Conservation (phyloP, 2,329 filamentous ascomycete genomes). For the Colletotrichum aenigma region DNA sequence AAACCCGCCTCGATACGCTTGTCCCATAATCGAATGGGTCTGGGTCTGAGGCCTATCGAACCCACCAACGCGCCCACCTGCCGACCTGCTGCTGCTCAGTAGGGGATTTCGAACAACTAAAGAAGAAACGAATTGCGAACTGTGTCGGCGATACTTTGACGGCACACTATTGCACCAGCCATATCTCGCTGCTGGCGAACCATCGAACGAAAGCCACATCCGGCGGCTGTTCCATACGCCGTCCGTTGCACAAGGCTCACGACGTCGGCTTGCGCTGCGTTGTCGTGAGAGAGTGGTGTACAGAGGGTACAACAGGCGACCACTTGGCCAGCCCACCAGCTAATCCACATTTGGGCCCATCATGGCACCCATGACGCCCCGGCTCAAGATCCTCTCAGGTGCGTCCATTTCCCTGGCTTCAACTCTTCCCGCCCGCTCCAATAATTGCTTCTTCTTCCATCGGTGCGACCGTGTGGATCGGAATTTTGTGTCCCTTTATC, state of each 20-base stretch:
- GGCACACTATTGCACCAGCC: background rate
- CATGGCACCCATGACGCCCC: constrained; percentile 65
- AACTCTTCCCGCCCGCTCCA: constrained; percentile 14
- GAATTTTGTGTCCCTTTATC: constrained; percentile 28
- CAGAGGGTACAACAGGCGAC: constrained; percentile 17
- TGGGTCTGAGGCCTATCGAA: constrained; percentile 18
- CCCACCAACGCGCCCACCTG: constrained; percentile 17
- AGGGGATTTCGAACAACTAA: background rate
- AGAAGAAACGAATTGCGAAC: background rate
- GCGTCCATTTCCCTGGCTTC: constrained; percentile 39
- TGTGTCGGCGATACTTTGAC: background rate
- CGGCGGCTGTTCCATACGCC: constrained; percentile 9
- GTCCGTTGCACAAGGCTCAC: constrained; percentile 5
- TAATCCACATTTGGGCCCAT: constrained; percentile 45
- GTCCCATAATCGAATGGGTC: constrained; percentile 19
- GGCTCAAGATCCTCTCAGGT: constrained; percentile 67
- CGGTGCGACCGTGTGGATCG: constrained; percentile 29
- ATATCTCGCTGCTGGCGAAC: background rate
- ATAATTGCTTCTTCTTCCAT: constrained; percentile 22
- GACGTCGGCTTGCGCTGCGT: constrained; percentile 1
- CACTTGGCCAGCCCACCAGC: constrained; percentile 32
- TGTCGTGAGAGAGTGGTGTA: constrained; percentile 14
- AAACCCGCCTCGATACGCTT: constrained; percentile 16
- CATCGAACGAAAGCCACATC: constrained; percentile 6
- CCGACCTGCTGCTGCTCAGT: constrained; percentile 1